phyloP scores from a whole-genome alignment of 495 filamentous ascomycete genomes.

The Daldinia bambusicola region DNA sequence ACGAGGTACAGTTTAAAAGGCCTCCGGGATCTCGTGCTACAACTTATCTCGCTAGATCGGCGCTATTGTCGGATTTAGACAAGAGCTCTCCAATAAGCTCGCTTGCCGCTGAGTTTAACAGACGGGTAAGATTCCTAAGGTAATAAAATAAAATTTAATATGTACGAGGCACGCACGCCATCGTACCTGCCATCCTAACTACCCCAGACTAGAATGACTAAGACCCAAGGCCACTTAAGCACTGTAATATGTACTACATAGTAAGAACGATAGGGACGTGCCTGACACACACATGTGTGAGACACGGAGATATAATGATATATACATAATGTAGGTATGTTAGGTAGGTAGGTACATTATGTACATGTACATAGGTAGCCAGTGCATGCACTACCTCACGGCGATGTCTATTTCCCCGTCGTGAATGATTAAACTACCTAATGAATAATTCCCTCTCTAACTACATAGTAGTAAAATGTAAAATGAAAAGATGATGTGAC shows the following conservation, averaged over 20 bases:
- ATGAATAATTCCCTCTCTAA: not conserved
- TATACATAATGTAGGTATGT: too few species aligned
- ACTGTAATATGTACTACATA: constrained; percentile 1
- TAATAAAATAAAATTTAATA: constrained; percentile 21
- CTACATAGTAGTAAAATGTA: not conserved
- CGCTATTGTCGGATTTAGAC: constrained; percentile 34
- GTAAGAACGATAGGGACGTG: constrained; percentile 32
- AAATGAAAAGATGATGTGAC: constrained; percentile 27
- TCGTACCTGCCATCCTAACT: constrained; percentile 14
- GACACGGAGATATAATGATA: constrained; percentile 20
- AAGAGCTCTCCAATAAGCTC: constrained; percentile 26
- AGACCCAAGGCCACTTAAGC: constrained; percentile 3
- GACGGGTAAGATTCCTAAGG: constrained; percentile 18
- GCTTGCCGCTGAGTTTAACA: constrained; percentile 26
- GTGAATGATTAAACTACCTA: not conserved
- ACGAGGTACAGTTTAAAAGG: constrained; percentile 13
- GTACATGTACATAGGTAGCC: too few species aligned
- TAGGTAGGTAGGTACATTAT: too few species aligned
- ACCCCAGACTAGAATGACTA: constrained; percentile 34
- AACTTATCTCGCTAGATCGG: constrained; percentile 42
- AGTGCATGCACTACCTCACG: not conserved
- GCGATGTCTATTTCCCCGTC: not conserved
- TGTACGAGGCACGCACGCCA: constrained; percentile 33
- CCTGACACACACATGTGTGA: constrained; percentile 18
- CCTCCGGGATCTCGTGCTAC: constrained; percentile 11